phyloP scores from a whole-genome alignment of 2,329 filamentous ascomycete species.

The Colletotrichum sidae region DNA sequence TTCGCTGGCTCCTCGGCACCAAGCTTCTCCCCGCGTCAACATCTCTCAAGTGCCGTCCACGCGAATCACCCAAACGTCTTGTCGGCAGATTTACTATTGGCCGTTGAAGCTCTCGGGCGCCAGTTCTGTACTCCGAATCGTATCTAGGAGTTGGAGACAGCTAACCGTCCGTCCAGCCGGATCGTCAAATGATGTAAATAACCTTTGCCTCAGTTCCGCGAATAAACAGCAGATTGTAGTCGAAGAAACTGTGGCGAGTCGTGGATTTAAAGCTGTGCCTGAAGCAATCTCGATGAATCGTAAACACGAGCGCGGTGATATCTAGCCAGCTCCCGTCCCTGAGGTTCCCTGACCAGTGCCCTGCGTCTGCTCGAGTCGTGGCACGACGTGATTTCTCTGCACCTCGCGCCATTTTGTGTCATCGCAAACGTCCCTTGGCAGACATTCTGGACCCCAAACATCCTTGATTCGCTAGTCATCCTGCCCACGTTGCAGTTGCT shows the following conservation, averaged over 20 bases:
- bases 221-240: slow-evolving; percentile 1
- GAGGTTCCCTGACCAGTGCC: neutral
- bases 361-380: neutral
- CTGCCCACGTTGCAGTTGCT: neutral
- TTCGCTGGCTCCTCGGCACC: slow-evolving; percentile 1
- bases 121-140: neutral
- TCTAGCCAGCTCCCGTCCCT: slow-evolving; percentile 2
- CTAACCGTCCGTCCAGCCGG: no score
- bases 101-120: slow-evolving; percentile 11
- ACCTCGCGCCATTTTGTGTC: no score
- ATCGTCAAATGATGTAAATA: slow-evolving; percentile 8
- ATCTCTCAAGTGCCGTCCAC: neutral
- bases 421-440: no score
- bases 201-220: neutral
- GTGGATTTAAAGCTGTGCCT: neutral
- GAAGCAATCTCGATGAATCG: neutral
- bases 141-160: no score
- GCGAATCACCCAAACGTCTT: neutral
- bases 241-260: slow-evolving; percentile 3
- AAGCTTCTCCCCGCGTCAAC: slow-evolving; percentile 27
- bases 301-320: neutral
- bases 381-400: neutral
- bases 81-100: slow-evolving; percentile 28
- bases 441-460: no score
- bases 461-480: neutral